Evolutionary conservation across 163 green algal species (phyloP), one percentile per base, ranked within the genome.

Genomic region (Scenedesmus sp.): DNA sequence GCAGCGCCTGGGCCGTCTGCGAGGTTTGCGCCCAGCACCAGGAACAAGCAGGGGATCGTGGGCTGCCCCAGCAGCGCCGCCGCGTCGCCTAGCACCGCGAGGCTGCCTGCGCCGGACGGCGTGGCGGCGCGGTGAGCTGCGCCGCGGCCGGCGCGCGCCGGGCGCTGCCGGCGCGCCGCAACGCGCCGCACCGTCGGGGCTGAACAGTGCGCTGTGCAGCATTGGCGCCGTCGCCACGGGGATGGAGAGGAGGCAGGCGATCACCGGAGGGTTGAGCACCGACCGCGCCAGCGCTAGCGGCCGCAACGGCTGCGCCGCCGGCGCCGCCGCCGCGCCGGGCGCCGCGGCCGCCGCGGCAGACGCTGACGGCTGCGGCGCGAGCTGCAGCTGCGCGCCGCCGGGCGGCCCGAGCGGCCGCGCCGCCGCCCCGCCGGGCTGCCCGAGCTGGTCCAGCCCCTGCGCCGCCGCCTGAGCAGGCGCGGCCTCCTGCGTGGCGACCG

Each of bases 11-110:
- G 72, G 7, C 72, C 72, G 26, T 80, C 60, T 33, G 72, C 72
- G 60, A 80, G 60, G 60, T 80, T 80, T 31, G 72, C 60, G 15
- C 72, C 72, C 33, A 80, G 60, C 50, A 80, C 72, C 60, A 80
- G 72, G 29, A 80, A 80, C 31, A 80, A 31, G 44, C 72, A 80
- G 17, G 72, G 72, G 45, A 80, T 71, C 2, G 71, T 47, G 1
- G 72, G 72, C 28, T n/a, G 24, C 0, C 72, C 72, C 47, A 80
- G 50, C 72, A 71, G 24, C 29, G 9, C 28, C 3, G 54, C 18
- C 5, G 18, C 45, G 11, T 80, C 72, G 51, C 72, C 72, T 34
- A 80, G 44, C 0, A 60, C 20, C 14, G 24, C 29, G 29, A 71
- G n/a, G 17, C 2, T 18, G 4, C 72, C 71, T 79, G 65, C 26